phyloP scores from a whole-genome alignment of 306 rosid genomes.

The Vicia faba region DNA sequence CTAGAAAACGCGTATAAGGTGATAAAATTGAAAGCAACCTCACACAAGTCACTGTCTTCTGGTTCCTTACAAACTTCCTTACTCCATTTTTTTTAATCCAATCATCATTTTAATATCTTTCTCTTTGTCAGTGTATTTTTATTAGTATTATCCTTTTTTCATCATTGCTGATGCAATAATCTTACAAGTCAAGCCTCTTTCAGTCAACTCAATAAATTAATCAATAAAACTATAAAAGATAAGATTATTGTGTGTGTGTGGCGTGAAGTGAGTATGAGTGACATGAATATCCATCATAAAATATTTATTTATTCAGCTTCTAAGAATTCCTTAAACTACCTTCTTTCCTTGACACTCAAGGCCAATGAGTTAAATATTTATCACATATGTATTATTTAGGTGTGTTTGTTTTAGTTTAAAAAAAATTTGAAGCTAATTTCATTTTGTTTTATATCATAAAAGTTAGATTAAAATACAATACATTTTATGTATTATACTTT shows the following conservation, averaged over 20 bases:
- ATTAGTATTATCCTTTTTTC: slow-evolving; percentile 8
- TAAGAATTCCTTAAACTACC: too few relatives aligned
- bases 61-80: slow-evolving; percentile 43
- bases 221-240: not conserved
- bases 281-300: too few relatives aligned
- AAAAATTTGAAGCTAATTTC: too few relatives aligned
- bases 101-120: slow-evolving; percentile 13
- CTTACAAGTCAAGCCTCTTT: slow-evolving; percentile 15
- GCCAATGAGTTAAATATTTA: not conserved
- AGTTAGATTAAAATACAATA: too few relatives aligned
- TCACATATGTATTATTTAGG: not conserved
- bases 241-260: too few relatives aligned
- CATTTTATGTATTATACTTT: too few relatives aligned
- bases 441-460: too few relatives aligned
- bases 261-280: too few relatives aligned
- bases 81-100: slow-evolving; percentile 11
- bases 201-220: slow-evolving; percentile 25
- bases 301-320: too few relatives aligned
- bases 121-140: slow-evolving; percentile 36
- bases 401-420: too few relatives aligned
- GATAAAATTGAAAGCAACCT: slow-evolving; percentile 38
- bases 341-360: not conserved
- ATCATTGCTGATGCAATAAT: slow-evolving; percentile 29
- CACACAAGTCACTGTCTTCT: not conserved
- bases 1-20: slow-evolving; percentile 38